phyloP scores from a whole-genome alignment of 176 grass and related monocot genomes.

The Hsuehochloa calcarea region DNA sequence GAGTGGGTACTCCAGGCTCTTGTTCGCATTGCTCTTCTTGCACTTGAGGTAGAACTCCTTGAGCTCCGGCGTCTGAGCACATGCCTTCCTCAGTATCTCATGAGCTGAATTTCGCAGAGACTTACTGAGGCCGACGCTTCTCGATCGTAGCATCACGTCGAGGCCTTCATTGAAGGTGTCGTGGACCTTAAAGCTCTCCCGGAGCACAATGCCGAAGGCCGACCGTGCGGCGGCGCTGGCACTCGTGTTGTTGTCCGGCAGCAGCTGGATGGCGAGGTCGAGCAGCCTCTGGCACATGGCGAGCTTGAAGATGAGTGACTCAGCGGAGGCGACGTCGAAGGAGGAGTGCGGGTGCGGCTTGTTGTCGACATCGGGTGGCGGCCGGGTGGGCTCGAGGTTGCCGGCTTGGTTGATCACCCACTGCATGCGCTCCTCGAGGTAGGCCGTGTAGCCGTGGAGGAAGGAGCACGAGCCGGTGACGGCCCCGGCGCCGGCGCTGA shows the following conservation, averaged over 20 bases:
- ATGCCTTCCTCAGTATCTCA: slow-evolving; percentile 68
- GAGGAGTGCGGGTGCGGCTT: neutral
- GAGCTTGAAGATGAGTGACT: slow-evolving; percentile 52
- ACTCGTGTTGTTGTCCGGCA: slow-evolving; percentile 52
- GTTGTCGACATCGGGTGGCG: neutral
- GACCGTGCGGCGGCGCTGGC: slow-evolving; percentile 45
- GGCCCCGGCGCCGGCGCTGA: neutral
- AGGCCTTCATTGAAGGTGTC: slow-evolving; percentile 54
- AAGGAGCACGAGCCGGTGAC: slow-evolving; percentile 46
- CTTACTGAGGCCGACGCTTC: slow-evolving; percentile 34
- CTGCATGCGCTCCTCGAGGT: slow-evolving; percentile 78
- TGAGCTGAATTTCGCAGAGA: slow-evolving; percentile 28
- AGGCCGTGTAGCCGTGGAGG: slow-evolving; percentile 65
- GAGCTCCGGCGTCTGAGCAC: slow-evolving; percentile 58
- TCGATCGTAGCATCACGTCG: slow-evolving; percentile 34
- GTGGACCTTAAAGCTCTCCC: slow-evolving; percentile 90
- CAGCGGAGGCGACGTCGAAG: slow-evolving; percentile 13
- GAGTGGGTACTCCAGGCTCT: slow-evolving; percentile 70
- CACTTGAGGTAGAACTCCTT: slow-evolving; percentile 85
- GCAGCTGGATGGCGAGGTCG: slow-evolving; percentile 67
- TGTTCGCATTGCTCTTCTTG: slow-evolving; percentile 50
- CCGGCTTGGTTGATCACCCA: slow-evolving; percentile 85
- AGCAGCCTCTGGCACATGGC: slow-evolving; percentile 79
- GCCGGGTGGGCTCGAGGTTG: slow-evolving; percentile 60
- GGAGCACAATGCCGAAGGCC: slow-evolving; percentile 71